Conservation (phyloP, 2,329 filamentous ascomycete genomes). For the Diaporthe ilicicola region DNA sequence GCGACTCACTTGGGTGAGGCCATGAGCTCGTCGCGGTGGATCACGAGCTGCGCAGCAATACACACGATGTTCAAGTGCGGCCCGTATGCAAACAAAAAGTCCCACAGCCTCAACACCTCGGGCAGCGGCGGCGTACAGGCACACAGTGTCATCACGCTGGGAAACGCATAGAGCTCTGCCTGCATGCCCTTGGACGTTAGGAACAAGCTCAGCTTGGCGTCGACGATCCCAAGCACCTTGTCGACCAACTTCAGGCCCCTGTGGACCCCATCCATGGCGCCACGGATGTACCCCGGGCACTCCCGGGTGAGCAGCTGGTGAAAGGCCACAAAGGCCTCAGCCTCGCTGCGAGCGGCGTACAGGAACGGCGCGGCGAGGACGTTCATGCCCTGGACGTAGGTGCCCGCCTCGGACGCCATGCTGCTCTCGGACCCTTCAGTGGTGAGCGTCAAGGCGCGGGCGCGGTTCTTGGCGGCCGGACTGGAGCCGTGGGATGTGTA, state of each 20-base stretch:
- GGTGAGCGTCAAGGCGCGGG: conserved; percentile 67
- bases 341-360: conserved; percentile 92
- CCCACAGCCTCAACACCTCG: conserved; percentile 93
- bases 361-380: conserved; percentile 95
- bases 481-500: conserved; percentile 50
- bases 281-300: conserved; percentile 91
- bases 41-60: conserved; percentile 92
- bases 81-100: conserved; percentile 96
- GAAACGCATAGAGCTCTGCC: conserved; percentile 95
- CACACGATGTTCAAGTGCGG: conserved; percentile 95
- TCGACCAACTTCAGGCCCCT: conserved; percentile 91
- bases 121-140: conserved; percentile 95
- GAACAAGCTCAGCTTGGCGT: conserved; percentile 85
- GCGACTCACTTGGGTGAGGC: conserved; percentile 78
- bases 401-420: conserved; percentile 71
- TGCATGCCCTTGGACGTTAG: conserved; percentile 87
- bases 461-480: conserved; percentile 57
- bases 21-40: conserved; percentile 85
- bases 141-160: conserved; percentile 91
- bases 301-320: conserved; percentile 87
- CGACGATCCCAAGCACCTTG: conserved; percentile 89
- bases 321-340: conserved; percentile 93
- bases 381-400: conserved; percentile 99
- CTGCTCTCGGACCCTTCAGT: conserved; percentile 71
- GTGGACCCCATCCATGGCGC: conserved; percentile 97